phyloP scores from a whole-genome alignment of 768 basidiomycete species.

The Amanita jacksonii region DNA sequence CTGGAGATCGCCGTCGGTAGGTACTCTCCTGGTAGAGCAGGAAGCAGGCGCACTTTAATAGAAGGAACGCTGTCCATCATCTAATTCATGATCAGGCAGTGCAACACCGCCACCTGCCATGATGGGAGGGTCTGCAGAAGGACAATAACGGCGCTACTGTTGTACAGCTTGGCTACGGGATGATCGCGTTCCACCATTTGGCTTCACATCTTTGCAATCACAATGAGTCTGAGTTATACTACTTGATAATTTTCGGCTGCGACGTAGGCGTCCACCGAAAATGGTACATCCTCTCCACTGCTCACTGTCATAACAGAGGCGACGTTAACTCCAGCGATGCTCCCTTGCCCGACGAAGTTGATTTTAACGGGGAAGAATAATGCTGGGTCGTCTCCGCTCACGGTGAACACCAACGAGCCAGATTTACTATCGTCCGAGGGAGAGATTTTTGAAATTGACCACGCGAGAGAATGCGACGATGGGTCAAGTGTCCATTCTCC shows the following conservation, averaged over 20 bases:
- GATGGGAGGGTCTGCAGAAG: background rate
- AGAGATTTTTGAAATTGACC: slow-evolving; percentile 68
- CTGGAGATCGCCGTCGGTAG: too few relatives aligned
- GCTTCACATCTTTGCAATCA: too few relatives aligned
- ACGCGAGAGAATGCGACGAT: slow-evolving; percentile 72
- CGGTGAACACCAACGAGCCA: slow-evolving; percentile 87
- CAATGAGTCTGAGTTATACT: slow-evolving; percentile 19
- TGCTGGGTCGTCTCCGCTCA: slow-evolving; percentile 73
- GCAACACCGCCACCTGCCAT: too few relatives aligned
- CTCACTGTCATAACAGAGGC: slow-evolving; percentile 44
- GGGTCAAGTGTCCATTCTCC: slow-evolving; percentile 82
- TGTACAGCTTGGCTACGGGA: too few relatives aligned
- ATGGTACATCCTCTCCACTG: slow-evolving; percentile 29
- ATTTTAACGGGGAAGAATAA: slow-evolving; percentile 92
- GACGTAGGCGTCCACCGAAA: slow-evolving; percentile 48
- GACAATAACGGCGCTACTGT: too few relatives aligned
- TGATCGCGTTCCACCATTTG: too few relatives aligned
- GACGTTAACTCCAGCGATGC: slow-evolving; percentile 69
- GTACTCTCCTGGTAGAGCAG: too few relatives aligned
- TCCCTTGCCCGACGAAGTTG: slow-evolving; percentile 71
- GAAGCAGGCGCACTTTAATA: too few relatives aligned
- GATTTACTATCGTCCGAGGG: slow-evolving; percentile 49
- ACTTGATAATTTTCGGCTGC: slow-evolving; percentile 49
- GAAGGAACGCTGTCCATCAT: too few relatives aligned
- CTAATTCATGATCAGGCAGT: too few relatives aligned